Evolutionary conservation across 2,329 filamentous ascomycete species (phyloP), one percentile per base, ranked within the genome.

Genomic region (Fusarium piperis): DNA sequence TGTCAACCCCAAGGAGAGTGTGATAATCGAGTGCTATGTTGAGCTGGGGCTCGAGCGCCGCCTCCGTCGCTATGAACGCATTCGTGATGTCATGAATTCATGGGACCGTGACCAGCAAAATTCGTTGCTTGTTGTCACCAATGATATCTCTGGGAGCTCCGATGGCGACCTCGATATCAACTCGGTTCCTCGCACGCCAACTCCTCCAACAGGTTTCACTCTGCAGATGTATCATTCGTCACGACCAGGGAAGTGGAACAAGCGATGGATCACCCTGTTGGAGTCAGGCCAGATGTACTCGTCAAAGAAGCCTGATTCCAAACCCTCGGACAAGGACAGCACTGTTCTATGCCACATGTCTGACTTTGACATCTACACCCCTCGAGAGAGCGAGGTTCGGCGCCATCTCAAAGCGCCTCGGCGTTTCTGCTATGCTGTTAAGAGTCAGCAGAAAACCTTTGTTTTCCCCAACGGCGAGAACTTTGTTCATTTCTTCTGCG

Each of bases 401-500:
- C 93, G 92, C 76, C 87, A 89, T 70, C 86, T 98, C 59, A 94
- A 92, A 76, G 92, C 94, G 1, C 95, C 95, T 0, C 97, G 96
- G 81, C 93, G 91, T 77, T 87, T 91, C 73, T 97, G 94, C 82
- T 95, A 93, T 76, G 95, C 94, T 1, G 87, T 98, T 74, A 98
- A 97, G 82, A 97, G 93, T 74, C 94, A 97, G 82, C 92, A 97
- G 78, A 97, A 95, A 81, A 92, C 92, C 0, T 90, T 89, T 64
- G 91, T 97, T 76, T 98, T 98, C 77, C 83, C 94, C 60, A 91
- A 92, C 60, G 93, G 91, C 4, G 91, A 93, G 58, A 95, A 95
- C 74, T 98, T 94, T 78, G 93, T 97, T 4, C 95, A 98, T 78
- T 97, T 95, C 81, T 97, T 98, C 82, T 92, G 90, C 65, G 94